phyloP scores from a whole-genome alignment of 2,329 filamentous ascomycete genomes.

The Ceratocystis lukuohia region DNA sequence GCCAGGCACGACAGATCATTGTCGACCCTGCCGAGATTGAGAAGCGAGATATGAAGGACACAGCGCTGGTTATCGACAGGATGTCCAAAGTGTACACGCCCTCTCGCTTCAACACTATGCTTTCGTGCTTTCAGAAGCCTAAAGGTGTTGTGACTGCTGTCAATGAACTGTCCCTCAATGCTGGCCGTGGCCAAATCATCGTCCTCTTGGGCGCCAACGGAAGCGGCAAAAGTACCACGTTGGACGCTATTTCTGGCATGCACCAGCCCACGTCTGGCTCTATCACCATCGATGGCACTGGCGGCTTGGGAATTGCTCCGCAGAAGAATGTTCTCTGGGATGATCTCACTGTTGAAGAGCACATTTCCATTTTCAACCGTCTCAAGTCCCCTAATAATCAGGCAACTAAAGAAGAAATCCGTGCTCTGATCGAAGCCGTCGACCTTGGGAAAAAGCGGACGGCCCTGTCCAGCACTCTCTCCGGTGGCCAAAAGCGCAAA shows the following conservation, averaged over 20 bases:
- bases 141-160: constrained; percentile 58
- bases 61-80: constrained; percentile 53
- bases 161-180: constrained; percentile 55
- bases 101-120: constrained; percentile 33
- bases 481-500: constrained; percentile 84
- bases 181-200: constrained; percentile 67
- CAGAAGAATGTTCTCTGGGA: constrained; percentile 95
- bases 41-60: constrained; percentile 20
- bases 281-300: constrained; percentile 64
- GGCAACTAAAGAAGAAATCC: constrained; percentile 46
- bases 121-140: constrained; percentile 21
- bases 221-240: constrained; percentile 77
- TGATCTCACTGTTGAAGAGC: constrained; percentile 72
- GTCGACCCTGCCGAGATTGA: constrained; percentile 22
- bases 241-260: constrained; percentile 76
- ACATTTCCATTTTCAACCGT: constrained; percentile 69
- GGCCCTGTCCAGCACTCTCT: constrained; percentile 62
- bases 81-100: constrained; percentile 68
- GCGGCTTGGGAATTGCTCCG: constrained; percentile 73
- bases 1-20: constrained; percentile 42
- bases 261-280: constrained; percentile 61
- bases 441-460: constrained; percentile 64
- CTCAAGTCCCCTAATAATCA: constrained; percentile 52
- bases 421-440: constrained; percentile 51
- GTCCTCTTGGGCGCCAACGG: constrained; percentile 81